phyloP scores from a whole-genome alignment of 2,329 filamentous ascomycete species.

The Neonectria sp. region DNA sequence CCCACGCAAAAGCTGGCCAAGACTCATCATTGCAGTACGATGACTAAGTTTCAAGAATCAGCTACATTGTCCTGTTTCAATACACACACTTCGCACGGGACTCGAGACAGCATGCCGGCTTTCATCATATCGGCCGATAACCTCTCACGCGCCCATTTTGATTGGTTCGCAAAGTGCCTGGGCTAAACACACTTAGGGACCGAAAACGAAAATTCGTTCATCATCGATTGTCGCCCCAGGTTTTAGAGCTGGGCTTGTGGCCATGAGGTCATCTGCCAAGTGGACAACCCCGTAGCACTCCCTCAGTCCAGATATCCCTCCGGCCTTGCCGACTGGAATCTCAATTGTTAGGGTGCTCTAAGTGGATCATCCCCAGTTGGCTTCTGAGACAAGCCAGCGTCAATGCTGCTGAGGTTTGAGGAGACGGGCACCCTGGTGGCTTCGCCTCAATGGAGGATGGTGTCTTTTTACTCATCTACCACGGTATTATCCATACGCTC shows the following conservation, averaged over 20 bases:
- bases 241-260: constrained; percentile 39
- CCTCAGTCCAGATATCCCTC: constrained; percentile 10
- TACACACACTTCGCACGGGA: background rate
- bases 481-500: background rate
- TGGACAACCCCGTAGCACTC: constrained; percentile 20
- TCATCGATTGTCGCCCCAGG: constrained; percentile 37
- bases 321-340: constrained; percentile 32
- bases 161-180: constrained; percentile 35
- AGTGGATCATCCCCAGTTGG: constrained; percentile 18
- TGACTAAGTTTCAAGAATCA: constrained; percentile 26
- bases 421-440: constrained; percentile 4
- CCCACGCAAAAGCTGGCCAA: constrained; percentile 30
- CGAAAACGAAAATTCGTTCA: constrained; percentile 24
- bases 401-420: constrained; percentile 13
- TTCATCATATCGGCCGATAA: constrained; percentile 41
- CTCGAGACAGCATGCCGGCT: constrained; percentile 1
- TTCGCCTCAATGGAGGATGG: constrained; percentile 10
- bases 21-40: constrained; percentile 20
- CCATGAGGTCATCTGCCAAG: constrained; percentile 45
- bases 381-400: constrained; percentile 24
- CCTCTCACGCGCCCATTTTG: background rate
- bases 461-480: background rate
- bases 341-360: constrained; percentile 12
- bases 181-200: constrained; percentile 18
- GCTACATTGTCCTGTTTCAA: constrained; percentile 7